phyloP scores from a whole-genome alignment of 2,329 filamentous ascomycete species.

The Fusarium clavum region DNA sequence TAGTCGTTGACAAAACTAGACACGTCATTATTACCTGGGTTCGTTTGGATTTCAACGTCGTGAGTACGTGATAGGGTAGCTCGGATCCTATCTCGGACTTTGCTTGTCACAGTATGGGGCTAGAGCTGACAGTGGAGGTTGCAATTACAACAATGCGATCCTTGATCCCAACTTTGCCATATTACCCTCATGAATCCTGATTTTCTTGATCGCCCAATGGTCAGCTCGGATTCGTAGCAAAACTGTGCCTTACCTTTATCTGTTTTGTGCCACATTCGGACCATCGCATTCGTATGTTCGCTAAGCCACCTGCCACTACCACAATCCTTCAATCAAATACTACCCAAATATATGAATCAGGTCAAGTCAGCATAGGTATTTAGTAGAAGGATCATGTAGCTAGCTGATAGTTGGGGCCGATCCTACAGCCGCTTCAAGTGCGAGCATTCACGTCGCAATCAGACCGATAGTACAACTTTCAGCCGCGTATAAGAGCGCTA shows the following conservation, averaged over 20 bases:
- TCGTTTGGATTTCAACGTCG: background rate
- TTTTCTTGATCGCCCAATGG: background rate
- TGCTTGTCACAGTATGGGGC: background rate
- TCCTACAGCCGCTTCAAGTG: background rate
- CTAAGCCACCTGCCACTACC: background rate
- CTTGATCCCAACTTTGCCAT: background rate
- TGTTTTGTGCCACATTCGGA: background rate
- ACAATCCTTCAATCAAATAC: background rate
- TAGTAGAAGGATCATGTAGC: background rate
- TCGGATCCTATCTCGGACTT: constrained; percentile 18
- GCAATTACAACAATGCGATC: background rate
- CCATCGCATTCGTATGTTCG: background rate
- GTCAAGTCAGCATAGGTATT: background rate
- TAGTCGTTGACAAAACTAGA: background rate
- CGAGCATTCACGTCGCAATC: background rate
- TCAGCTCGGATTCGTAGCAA: background rate
- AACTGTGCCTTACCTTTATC: background rate
- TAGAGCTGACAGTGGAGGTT: background rate
- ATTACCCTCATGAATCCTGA: background rate
- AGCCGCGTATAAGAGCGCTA: background rate
- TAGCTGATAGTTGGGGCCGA: background rate
- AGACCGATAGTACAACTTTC: background rate
- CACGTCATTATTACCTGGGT: background rate
- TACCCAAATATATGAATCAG: background rate
- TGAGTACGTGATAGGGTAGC: background rate